These are phyloP conservation scores for Backusella macrospora DNA, from an alignment of 192 early-diverging fungal species.

Conservation along the genomic window DNA sequence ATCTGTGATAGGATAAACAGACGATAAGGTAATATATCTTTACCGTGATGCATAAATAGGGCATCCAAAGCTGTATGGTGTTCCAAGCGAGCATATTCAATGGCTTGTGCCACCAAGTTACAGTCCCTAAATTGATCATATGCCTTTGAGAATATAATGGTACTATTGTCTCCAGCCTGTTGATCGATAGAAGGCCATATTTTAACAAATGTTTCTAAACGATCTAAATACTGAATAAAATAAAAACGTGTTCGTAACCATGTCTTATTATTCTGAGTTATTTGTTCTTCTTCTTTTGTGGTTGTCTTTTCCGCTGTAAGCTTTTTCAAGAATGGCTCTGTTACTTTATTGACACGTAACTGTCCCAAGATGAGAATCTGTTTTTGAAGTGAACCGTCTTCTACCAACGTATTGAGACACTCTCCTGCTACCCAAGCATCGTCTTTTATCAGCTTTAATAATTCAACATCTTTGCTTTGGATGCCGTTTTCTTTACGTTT, in stretches of 20 bases:
- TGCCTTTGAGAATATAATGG: slow-evolving; percentile 41
- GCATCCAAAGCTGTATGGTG: slow-evolving; percentile 60
- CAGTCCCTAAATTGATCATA: slow-evolving; percentile 63
- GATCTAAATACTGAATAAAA: slow-evolving; percentile 63
- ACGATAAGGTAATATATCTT: slow-evolving; percentile 61
- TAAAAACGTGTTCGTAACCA: slow-evolving; percentile 55
- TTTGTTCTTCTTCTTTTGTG: slow-evolving; percentile 19
- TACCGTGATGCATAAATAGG: slow-evolving; percentile 63
- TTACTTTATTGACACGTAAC: slow-evolving; percentile 25
- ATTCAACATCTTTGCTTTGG: slow-evolving; percentile 38
- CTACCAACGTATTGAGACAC: slow-evolving; percentile 49
- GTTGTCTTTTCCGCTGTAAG: slow-evolving; percentile 19
- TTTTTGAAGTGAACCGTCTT: slow-evolving; percentile 36
- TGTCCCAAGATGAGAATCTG: slow-evolving; percentile 58
- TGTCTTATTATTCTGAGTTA: slow-evolving; percentile 2
- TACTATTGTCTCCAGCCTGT: background rate
- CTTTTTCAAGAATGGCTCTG: slow-evolving; percentile 34
- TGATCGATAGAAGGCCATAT: slow-evolving; percentile 40
- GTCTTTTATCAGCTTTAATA: slow-evolving; percentile 56
- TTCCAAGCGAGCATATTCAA: slow-evolving; percentile 58
- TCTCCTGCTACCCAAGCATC: slow-evolving; percentile 59
- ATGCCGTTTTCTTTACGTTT: slow-evolving; percentile 32
- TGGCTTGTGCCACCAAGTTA: slow-evolving; percentile 61
- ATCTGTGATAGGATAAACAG: slow-evolving; percentile 60
- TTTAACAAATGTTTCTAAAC: slow-evolving; percentile 62